Base-by-base conservation (phyloP, 768 basidiomycete species). In the Auriscalpium microsporum region DNA sequence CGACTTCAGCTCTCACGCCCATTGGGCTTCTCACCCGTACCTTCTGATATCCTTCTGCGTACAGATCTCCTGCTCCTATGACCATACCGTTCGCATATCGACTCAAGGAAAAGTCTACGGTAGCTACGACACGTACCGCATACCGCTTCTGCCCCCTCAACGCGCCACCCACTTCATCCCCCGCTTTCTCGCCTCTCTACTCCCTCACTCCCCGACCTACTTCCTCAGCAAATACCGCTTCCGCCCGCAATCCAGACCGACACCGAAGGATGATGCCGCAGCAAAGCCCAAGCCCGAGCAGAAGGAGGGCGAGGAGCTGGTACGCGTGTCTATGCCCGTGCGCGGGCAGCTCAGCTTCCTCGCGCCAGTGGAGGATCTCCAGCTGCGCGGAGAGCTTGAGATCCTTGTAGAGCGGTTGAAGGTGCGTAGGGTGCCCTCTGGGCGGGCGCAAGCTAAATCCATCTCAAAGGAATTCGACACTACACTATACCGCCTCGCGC, bases 381-480 rank as follows among this genome's bases (percentile, higher is more conserved):
- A 94, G 66, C 81, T 99, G 57, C 90, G 90, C 72, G 86, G 82
- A 56, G 94, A 99, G 72, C 78, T 99, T 17, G 96, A 98, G 69
- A 93, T 99, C 94, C 80, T 98, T 28, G 84, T 95, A 34, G 93
- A 98, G 68, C 83, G 96, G 45, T 69, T 99, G 53, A 90, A 90
- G 78, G 95, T 94, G 63, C 54, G 78, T 63, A 21, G 21, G 21
- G 21, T 21, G 21, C 16, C 21, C 11, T 23, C 17, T 57, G 37
- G 42, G 53, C 58, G 50, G 42, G 6, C 9, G 40, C 13, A 19
- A 59, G 46, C 17, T 14, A 17, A 45, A 38, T 10, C 10, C 65
- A 47, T 58, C 52, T 60, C 58, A 33, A 63, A 98, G 95, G 95
- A 99, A 84, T 67, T 87, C 56, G 84, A 96, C 65, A 86, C 83